These are phyloP conservation scores for Apiotrichum porosum DNA, from an alignment of 1,284 basidiomycete species.

Conservation along the genomic window DNA sequence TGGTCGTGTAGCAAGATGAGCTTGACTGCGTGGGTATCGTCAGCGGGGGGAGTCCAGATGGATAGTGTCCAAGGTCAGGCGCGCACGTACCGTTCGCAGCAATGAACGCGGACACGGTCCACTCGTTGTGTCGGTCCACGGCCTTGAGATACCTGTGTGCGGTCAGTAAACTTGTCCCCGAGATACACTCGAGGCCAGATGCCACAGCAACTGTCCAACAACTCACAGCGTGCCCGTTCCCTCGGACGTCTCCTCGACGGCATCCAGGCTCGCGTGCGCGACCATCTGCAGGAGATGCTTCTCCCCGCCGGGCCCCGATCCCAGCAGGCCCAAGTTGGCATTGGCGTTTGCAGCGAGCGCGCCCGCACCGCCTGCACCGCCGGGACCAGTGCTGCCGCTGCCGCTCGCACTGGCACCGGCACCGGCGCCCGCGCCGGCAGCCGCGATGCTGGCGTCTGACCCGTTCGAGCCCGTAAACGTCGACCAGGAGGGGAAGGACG, in stretches of 20 bases:
- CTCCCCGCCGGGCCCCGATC: constrained; percentile 51
- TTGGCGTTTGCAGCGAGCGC: background rate
- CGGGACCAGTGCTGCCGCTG: too few species aligned
- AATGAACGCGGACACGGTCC: constrained; percentile 90
- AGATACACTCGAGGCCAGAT: too few species aligned
- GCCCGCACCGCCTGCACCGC: background rate
- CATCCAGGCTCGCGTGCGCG: constrained; percentile 85
- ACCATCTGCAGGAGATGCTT: constrained; percentile 95
- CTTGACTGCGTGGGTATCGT: constrained; percentile 52
- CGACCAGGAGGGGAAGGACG: constrained; percentile 46
- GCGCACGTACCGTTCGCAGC: constrained; percentile 76
- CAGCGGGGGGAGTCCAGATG: background rate
- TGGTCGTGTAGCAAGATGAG: constrained; percentile 85
- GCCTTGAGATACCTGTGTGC: constrained; percentile 86
- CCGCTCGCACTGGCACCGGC: too few species aligned
- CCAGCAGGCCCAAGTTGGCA: constrained; percentile 8
- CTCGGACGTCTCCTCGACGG: constrained; percentile 83
- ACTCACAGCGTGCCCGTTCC: constrained; percentile 78
- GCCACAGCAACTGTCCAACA: too few species aligned
- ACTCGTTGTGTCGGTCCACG: constrained; percentile 94
- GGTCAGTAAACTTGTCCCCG: too few species aligned
- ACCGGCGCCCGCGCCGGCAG: too few species aligned
- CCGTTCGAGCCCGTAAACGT: constrained; percentile 38
- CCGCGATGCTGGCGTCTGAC: constrained; percentile 17
- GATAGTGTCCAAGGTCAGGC: too few species aligned